Percentiles rank a stretch among this genome's conserved stretches.
phyloP scores from a whole-genome alignment of 108 stramenopile species.

The Nitzschia putrida region DNA sequence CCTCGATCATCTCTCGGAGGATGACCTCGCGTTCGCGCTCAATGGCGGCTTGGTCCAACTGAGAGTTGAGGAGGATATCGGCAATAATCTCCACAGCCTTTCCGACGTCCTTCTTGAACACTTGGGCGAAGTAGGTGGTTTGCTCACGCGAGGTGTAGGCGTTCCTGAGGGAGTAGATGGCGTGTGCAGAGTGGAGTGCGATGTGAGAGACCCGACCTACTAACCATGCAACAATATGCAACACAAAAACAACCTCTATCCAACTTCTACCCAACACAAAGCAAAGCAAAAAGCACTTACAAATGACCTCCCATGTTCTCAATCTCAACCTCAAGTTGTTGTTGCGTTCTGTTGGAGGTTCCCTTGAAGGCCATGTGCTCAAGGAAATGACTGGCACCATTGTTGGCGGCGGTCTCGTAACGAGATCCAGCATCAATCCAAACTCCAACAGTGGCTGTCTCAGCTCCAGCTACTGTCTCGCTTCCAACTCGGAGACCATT shows the following conservation, averaged over 20 bases:
- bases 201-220: neutral
- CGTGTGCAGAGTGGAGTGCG: conserved; percentile 1
- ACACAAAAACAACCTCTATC: no score
- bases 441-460: conserved; percentile 87
- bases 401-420: conserved; percentile 96
- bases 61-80: conserved; percentile 93
- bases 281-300: no score
- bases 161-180: conserved; percentile 48
- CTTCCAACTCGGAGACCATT: conserved; percentile 90
- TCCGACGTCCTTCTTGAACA: conserved; percentile 94
- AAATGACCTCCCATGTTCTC: conserved; percentile 99
- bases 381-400: conserved; percentile 99
- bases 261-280: no score
- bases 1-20: conserved; percentile 98
- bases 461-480: conserved; percentile 75
- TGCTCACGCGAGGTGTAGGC: conserved; percentile 99
- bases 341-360: conserved; percentile 87
- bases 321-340: conserved; percentile 95
- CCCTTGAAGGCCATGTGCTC: conserved; percentile 99
- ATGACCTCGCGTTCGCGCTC: conserved; percentile 97
- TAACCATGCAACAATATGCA: no score
- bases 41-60: conserved; percentile 86
- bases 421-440: conserved; percentile 91
- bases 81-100: conserved; percentile 94
- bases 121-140: conserved; percentile 99